Evolutionary conservation across 768 basidiomycete genomes (phyloP).

Genomic region (Galerina sulciceps): DNA sequence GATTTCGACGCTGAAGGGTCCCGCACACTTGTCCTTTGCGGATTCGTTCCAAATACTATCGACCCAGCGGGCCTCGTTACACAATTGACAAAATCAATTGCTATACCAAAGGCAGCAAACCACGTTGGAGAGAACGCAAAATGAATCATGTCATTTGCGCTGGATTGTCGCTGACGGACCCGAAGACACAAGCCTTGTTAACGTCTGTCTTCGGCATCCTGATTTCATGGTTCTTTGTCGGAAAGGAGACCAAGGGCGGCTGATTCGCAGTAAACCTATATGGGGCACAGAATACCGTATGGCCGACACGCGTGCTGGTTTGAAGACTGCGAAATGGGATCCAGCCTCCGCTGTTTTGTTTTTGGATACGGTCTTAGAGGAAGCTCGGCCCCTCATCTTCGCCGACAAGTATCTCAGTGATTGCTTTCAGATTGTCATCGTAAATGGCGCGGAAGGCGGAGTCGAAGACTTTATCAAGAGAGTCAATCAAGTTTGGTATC

Average conservation of each 20-base stretch:
- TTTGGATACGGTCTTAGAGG: constrained; percentile 13
- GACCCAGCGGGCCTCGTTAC: constrained; percentile 10
- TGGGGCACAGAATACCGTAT: constrained; percentile 10
- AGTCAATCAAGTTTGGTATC: constrained; percentile 16
- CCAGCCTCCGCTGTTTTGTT: constrained; percentile 2
- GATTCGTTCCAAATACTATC: constrained; percentile 20
- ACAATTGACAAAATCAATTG: constrained; percentile 15
- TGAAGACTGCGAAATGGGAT: constrained; percentile 17
- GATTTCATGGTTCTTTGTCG: constrained; percentile 17
- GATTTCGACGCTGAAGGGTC: constrained; percentile 12
- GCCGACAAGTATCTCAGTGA: constrained; percentile 9
- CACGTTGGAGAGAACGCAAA: constrained; percentile 17
- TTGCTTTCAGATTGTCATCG: constrained; percentile 19
- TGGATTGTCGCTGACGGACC: constrained; percentile 17
- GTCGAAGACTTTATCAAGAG: constrained; percentile 14
- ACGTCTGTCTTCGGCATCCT: constrained; percentile 18
- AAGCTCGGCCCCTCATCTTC: constrained; percentile 13
- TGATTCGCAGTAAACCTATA: constrained; percentile 10
- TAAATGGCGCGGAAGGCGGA: constrained; percentile 16
- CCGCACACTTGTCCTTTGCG: constrained; percentile 13
- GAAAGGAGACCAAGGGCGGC: constrained; percentile 10
- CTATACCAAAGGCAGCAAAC: constrained; percentile 8
- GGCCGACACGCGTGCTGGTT: constrained; percentile 18
- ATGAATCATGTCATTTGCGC: constrained; percentile 17
- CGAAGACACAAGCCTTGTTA: constrained; percentile 15